Conservation (phyloP, 768 basidiomycete species). For the Megacollybia marginata region DNA sequence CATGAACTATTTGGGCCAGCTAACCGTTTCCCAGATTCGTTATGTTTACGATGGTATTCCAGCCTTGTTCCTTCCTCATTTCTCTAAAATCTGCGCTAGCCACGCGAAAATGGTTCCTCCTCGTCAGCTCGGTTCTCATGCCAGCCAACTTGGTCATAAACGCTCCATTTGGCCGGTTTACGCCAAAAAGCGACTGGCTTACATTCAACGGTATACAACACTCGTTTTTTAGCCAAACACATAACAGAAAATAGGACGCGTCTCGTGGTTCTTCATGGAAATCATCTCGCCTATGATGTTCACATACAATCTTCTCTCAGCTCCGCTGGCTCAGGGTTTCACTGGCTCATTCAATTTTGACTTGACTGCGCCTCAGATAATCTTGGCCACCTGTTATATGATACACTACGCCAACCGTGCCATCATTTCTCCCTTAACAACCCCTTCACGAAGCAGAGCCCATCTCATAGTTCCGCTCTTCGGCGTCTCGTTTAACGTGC, state of each 20-base stretch:
- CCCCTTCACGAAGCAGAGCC: no score
- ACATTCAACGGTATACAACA: conserved; percentile 6
- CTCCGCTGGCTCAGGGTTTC: no score
- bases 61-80: conserved; percentile 38
- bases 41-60: conserved; percentile 6
- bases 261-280: conserved; percentile 51
- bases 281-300: no score
- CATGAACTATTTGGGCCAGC: no score
- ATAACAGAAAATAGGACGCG: conserved; percentile 32
- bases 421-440: no score
- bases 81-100: conserved; percentile 26
- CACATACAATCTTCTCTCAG: no score
- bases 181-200: conserved; percentile 32
- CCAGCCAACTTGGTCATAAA: conserved; percentile 78
- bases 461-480: conserved; percentile 41
- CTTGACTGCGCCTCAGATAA: no score
- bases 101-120: no score
- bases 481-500: conserved; percentile 43
- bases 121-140: conserved; percentile 32
- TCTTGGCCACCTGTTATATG: no score
- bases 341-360: no score
- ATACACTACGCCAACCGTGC: no score
- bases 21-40: conserved; percentile 8
- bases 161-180: conserved; percentile 79
- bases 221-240: neutral